Percentiles rank a stretch among this genome's conserved stretches.
Evolutionary conservation across 768 basidiomycete genomes (phyloP).

Genomic region (Boletus pseudo-olivaceus): DNA sequence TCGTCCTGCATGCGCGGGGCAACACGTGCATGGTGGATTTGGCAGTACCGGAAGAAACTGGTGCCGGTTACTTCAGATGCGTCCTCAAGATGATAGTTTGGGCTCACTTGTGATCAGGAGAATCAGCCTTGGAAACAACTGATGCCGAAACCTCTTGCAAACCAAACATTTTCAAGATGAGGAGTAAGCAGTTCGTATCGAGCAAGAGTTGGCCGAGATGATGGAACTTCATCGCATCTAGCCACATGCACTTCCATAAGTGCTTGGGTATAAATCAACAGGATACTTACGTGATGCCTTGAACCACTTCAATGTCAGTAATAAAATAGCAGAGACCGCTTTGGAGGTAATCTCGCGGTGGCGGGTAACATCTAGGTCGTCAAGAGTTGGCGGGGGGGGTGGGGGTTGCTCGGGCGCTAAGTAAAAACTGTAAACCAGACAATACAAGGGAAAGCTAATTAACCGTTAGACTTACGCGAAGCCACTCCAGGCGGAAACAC

Average conservation of each 20-base stretch:
- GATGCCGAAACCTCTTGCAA: slow-evolving; percentile 83
- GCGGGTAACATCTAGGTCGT: slow-evolving; percentile 89
- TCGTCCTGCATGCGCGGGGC: slow-evolving; percentile 61
- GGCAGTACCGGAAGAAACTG: slow-evolving; percentile 97
- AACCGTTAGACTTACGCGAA: slow-evolving; percentile 47
- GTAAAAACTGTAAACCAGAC: slow-evolving; percentile 5
- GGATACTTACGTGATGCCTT: slow-evolving; percentile 86
- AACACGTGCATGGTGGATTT: slow-evolving; percentile 68
- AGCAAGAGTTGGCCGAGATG: slow-evolving; percentile 93
- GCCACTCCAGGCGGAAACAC: slow-evolving; percentile 69
- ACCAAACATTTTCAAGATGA: slow-evolving; percentile 98
- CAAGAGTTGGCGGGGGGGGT: slow-evolving; percentile 68
- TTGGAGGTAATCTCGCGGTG: slow-evolving; percentile 98
- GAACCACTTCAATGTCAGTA: slow-evolving; percentile 95
- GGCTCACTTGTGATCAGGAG: slow-evolving; percentile 76
- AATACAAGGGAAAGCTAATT: neutral
- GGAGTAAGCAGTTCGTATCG: slow-evolving; percentile 89
- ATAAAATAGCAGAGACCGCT: slow-evolving; percentile 90
- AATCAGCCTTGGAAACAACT: slow-evolving; percentile 87
- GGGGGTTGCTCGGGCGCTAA: slow-evolving; percentile 61
- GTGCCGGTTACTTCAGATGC: slow-evolving; percentile 5
- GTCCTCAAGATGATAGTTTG: neutral
- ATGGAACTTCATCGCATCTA: slow-evolving; percentile 98
- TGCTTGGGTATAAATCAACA: neutral
- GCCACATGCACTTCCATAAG: neutral